Base-by-base conservation (phyloP, 2,329 filamentous ascomycete species). In the Penicillium sp. region DNA sequence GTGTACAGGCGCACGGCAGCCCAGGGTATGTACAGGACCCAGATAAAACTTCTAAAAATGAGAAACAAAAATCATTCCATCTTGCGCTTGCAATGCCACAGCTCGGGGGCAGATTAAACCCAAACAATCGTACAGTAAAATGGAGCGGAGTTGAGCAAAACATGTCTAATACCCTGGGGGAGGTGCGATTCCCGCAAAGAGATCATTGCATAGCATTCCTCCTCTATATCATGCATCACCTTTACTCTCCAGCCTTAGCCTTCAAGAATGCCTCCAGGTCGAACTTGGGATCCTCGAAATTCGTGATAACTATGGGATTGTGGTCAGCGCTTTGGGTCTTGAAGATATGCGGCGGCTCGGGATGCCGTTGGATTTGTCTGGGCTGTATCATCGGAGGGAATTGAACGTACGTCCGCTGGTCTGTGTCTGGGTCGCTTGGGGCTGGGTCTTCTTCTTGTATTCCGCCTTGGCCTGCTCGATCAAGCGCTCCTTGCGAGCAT, bases 391-490 rank as follows among this genome's bases (percentile, higher is more conserved):
- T 42, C 4, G 5, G 9, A 26, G 37, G 40, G 18, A 20, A 20
- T 18, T 26, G 45, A 52, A 74, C 73, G 55, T 74, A 75, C 73
- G 60, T 62, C 72, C 72, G 50, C 58, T 65, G 54, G 62, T 55
- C 62, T 70, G 66, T 66, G 69, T 61, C 68, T 76, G 72, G 53
- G 67, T 53, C 62, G 77, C 75, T 65, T 78, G 71, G 55, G 84
- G 82, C 61, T 76, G 66, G 70, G 85, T 88, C 82, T 89, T 90
- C 85, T 89, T 94, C 70, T 84, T 82, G 78, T 88, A 99, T 79
- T 94, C 92, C 58, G 87, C 85, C 86, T 95, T 97, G 66, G 94
- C 94, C 79, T 96, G 84, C 71, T 89, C 81, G 82, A 99, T 97
- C 82, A 97, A 83, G 68, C 87, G 85, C 79, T 92, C 85, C 84